These are phyloP conservation scores for Acanthamoeba lenticulata DNA, from an alignment of 208 protist genomes.

Conservation along the genomic window DNA sequence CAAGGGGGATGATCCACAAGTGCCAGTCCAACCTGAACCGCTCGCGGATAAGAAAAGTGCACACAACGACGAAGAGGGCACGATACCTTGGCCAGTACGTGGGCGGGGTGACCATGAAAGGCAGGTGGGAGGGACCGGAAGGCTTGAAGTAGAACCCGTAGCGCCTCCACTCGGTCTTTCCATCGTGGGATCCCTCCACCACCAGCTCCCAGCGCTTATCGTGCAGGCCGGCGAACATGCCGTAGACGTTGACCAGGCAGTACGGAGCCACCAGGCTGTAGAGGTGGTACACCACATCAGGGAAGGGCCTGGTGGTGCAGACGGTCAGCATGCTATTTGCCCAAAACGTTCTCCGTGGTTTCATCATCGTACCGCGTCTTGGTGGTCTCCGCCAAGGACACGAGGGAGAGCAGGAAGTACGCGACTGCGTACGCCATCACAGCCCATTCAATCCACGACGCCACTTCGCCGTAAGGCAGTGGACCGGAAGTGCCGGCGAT, in stretches of 20 bases:
- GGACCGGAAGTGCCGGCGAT: neutral
- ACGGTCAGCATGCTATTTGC: neutral
- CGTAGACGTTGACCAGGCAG: constrained; percentile 65
- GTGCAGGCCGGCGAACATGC: constrained; percentile 59
- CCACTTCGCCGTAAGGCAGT: neutral
- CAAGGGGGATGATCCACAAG: constrained; percentile 51
- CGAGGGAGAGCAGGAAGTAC: constrained; percentile 20
- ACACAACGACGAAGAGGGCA: no score
- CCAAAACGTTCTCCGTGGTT: neutral
- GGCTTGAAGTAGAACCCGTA: constrained; percentile 65
- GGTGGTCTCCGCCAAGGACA: constrained; percentile 22
- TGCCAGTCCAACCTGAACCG: constrained; percentile 12
- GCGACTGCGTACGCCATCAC: neutral
- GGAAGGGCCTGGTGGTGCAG: constrained; percentile 3
- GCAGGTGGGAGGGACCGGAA: neutral
- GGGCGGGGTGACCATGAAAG: constrained; percentile 21
- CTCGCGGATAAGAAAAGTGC: neutral
- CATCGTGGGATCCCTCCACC: neutral
- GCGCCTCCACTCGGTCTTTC: neutral
- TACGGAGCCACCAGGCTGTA: constrained; percentile 52
- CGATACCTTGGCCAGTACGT: constrained; percentile 44
- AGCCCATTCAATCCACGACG: neutral
- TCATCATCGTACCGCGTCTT: neutral
- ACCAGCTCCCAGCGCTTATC: constrained; percentile 56
- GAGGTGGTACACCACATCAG: neutral